Evolutionary conservation across 2,329 filamentous ascomycete species (phyloP).

Genomic region (Aaosphaeria pasadenensis): DNA sequence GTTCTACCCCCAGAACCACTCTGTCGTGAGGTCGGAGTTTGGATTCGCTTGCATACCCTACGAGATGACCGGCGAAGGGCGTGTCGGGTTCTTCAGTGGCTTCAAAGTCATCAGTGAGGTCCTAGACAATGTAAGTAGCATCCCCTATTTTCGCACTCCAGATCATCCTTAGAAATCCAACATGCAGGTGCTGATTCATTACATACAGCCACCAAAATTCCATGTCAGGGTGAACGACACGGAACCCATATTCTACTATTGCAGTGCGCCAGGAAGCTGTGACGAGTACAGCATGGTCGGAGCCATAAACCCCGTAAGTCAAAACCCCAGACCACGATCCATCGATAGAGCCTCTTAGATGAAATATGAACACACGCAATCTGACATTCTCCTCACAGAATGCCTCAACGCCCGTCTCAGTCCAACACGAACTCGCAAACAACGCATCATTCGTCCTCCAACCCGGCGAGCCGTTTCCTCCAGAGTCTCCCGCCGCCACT

Average conservation of each 20-base stretch:
- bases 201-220: conserved; percentile 23
- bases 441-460: conserved; percentile 27
- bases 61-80: conserved; percentile 25
- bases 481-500: conserved; percentile 9
- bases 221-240: conserved; percentile 28
- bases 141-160: background rate
- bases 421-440: conserved; percentile 21
- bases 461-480: conserved; percentile 33
- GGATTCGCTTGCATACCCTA: conserved; percentile 41
- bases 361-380: background rate
- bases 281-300: conserved; percentile 68
- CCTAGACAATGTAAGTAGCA: conserved; percentile 13
- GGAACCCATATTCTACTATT: conserved; percentile 37
- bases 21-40: conserved; percentile 41
- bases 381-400: conserved; percentile 6
- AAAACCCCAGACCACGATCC: background rate
- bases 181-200: background rate
- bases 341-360: background rate
- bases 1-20: conserved; percentile 44
- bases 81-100: conserved; percentile 28
- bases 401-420: conserved; percentile 15
- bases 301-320: conserved; percentile 65
- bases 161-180: background rate
- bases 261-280: conserved; percentile 62
- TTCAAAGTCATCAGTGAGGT: conserved; percentile 26